Evolutionary conservation across 192 early-diverging fungal genomes (phyloP).

Genomic region (Pilobolus umbonatus): DNA sequence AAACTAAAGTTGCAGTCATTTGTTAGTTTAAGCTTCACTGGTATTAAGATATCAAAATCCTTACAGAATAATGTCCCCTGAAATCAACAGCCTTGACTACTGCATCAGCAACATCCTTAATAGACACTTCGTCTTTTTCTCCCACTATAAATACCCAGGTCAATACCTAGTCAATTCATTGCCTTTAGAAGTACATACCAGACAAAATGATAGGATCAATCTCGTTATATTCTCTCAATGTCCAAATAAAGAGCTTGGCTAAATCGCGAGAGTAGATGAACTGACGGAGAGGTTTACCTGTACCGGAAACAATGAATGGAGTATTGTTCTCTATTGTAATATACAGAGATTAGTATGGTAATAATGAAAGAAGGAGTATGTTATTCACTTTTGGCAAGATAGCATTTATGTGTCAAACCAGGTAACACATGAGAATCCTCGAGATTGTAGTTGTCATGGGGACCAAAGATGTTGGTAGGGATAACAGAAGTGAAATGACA

Average conservation of each 20-base stretch:
- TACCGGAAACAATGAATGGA: slow-evolving; percentile 71
- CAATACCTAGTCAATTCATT: not conserved
- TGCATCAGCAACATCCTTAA: slow-evolving; percentile 70
- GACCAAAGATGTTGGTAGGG: slow-evolving; percentile 81
- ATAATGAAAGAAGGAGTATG: not conserved
- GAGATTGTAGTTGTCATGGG: slow-evolving; percentile 74
- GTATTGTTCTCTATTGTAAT: slow-evolving; percentile 53
- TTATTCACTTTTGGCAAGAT: slow-evolving; percentile 66
- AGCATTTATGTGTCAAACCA: slow-evolving; percentile 78
- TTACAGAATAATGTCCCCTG: slow-evolving; percentile 50
- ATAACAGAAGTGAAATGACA: slow-evolving; percentile 75
- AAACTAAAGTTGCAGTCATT: slow-evolving; percentile 37
- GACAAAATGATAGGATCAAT: slow-evolving; percentile 78
- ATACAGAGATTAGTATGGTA: slow-evolving; percentile 10
- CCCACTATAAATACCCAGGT: slow-evolving; percentile 42
- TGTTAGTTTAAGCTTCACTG: not conserved
- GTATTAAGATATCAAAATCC: slow-evolving; percentile 15
- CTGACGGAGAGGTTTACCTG: slow-evolving; percentile 73
- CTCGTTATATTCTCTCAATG: slow-evolving; percentile 73
- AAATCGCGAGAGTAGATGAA: slow-evolving; percentile 82
- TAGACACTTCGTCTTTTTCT: slow-evolving; percentile 73
- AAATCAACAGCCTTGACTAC: slow-evolving; percentile 69
- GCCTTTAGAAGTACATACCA: slow-evolving; percentile 41
- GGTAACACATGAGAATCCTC: slow-evolving; percentile 80
- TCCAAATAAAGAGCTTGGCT: slow-evolving; percentile 76